A percentile compares a stretch with the other conserved stretches of the same genome.
These are phyloP conservation scores for Fusarium sp. DNA, from an alignment of 2,329 filamentous ascomycete species.

Conservation along the genomic window DNA sequence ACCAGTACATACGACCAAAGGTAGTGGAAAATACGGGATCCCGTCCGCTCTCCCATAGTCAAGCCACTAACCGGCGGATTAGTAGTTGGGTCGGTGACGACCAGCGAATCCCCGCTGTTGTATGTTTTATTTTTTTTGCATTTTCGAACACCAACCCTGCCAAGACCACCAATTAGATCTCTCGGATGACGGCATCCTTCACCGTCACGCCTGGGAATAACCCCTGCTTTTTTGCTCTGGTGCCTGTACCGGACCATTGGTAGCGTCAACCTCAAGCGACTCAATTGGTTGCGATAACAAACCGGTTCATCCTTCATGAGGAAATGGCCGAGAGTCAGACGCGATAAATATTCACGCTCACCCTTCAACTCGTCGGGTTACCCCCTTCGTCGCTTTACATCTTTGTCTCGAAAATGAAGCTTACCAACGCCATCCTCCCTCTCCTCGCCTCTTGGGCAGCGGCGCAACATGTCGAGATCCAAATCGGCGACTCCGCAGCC, in stretches of 20 bases:
- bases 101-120: constrained; percentile 10
- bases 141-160: not conserved
- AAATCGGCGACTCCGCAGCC: constrained; percentile 9
- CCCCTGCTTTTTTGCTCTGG: not conserved
- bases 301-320: not conserved
- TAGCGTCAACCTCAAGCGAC: not conserved
- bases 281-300: constrained; percentile 5
- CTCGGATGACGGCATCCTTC: not conserved
- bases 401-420: constrained; percentile 11
- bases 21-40: constrained; percentile 15
- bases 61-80: constrained; percentile 8
- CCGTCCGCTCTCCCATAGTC: constrained; percentile 11
- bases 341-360: constrained; percentile 8
- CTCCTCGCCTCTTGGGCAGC: constrained; percentile 13
- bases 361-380: not conserved
- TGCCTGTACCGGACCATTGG: not conserved
- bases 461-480: constrained; percentile 28
- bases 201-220: not conserved
- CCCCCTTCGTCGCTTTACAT: not conserved
- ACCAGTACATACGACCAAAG: not conserved
- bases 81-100: constrained; percentile 9
- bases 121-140: not conserved
- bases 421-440: not conserved
- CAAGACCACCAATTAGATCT: not conserved
- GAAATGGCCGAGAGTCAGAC: constrained; percentile 4